These are phyloP conservation scores for Hysterium pulicare DNA, from an alignment of 2,329 filamentous ascomycete species.

Conservation along the genomic window DNA sequence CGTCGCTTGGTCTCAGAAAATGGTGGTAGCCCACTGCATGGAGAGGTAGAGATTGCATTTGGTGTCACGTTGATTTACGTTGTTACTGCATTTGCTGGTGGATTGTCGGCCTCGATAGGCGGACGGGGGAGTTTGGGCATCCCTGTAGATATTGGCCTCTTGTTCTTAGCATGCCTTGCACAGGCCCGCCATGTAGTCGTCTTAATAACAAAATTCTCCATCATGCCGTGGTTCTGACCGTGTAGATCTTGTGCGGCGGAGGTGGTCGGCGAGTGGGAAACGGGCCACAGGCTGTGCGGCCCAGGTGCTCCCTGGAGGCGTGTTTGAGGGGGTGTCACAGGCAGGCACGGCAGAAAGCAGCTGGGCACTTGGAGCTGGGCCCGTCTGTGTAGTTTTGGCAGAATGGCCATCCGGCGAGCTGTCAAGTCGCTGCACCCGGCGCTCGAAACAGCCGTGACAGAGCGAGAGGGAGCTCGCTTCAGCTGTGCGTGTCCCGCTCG, in stretches of 20 bases:
- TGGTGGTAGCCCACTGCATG: conserved; percentile 15
- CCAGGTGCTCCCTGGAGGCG: neutral
- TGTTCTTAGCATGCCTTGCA: conserved; percentile 5
- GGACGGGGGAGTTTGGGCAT: conserved; percentile 2
- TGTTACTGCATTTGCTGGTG: conserved; percentile 25
- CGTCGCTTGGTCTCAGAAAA: conserved; percentile 20
- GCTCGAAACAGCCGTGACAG: neutral
- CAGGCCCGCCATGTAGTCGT: neutral
- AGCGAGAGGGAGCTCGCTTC: neutral
- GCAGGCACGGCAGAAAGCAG: neutral
- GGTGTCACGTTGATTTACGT: conserved; percentile 18
- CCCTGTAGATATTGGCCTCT: conserved; percentile 2
- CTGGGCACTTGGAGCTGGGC: neutral
- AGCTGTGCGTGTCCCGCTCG: neutral
- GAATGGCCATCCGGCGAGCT: neutral
- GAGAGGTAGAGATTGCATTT: conserved; percentile 25
- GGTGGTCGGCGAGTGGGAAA: neutral
- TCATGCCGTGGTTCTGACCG: neutral
- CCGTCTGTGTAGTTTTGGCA: too few relatives aligned
- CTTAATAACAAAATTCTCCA: neutral
- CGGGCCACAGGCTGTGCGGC: neutral
- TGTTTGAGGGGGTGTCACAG: conserved; percentile 3
- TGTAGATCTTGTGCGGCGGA: neutral
- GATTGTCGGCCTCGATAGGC: conserved; percentile 11
- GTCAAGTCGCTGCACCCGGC: neutral